A percentile compares a stretch with the other conserved stretches of the same genome.
These are phyloP conservation scores for Vitis hybrid DNA, from an alignment of 177 flowering plant species.

Conservation along the genomic window DNA sequence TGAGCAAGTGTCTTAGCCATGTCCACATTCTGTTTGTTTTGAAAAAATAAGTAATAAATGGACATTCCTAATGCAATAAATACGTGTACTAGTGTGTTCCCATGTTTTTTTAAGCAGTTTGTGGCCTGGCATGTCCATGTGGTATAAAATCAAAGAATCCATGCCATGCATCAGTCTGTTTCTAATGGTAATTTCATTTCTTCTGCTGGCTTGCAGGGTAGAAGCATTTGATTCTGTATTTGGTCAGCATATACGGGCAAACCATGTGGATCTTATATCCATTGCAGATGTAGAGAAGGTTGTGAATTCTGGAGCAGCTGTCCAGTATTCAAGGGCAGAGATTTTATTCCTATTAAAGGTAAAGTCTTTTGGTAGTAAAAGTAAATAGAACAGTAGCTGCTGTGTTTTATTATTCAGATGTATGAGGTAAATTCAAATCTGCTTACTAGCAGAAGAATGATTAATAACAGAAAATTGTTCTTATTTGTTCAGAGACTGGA, in stretches of 20 bases:
- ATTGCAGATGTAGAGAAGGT: constrained; percentile 63
- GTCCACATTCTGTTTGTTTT: too few relatives aligned
- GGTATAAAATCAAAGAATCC: too few relatives aligned
- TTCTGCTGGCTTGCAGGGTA: constrained; percentile 43
- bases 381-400: background rate
- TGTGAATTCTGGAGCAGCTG: constrained; percentile 53
- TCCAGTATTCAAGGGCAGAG: constrained; percentile 59
- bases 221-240: constrained; percentile 71
- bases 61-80: too few relatives aligned
- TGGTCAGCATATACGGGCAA: constrained; percentile 71
- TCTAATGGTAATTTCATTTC: background rate
- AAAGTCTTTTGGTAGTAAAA: constrained; percentile 5
- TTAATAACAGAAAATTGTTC: background rate
- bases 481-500: constrained; percentile 59
- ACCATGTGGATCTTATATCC: constrained; percentile 65
- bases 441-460: background rate
- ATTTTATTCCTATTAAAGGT: constrained; percentile 71
- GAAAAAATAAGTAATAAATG: too few relatives aligned
- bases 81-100: background rate
- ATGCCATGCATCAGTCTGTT: too few relatives aligned
- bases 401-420: background rate
- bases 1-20: too few relatives aligned
- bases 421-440: background rate
- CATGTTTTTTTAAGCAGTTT: too few relatives aligned
- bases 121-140: too few relatives aligned